phyloP scores from a whole-genome alignment of 208 protist species.

The Crithidia fasciculata region DNA sequence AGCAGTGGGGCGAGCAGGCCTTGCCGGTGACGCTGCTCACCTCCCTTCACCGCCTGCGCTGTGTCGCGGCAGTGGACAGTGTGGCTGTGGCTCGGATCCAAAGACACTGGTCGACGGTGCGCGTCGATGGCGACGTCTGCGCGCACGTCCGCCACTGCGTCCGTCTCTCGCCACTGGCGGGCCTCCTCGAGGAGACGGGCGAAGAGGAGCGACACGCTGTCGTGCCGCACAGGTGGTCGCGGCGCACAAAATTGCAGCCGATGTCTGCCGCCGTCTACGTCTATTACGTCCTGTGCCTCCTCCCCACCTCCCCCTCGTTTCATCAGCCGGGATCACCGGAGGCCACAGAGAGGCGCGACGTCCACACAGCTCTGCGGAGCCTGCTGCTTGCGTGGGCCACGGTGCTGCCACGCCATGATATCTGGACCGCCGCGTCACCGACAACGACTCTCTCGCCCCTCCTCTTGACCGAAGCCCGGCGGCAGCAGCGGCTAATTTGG shows the following conservation, averaged over 20 bases:
- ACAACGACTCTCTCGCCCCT: background rate
- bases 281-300: slow-evolving; percentile 1
- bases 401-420: slow-evolving; percentile 3
- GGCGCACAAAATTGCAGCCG: background rate
- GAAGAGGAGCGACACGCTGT: background rate
- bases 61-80: background rate
- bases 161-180: background rate
- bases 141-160: background rate
- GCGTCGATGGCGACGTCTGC: background rate
- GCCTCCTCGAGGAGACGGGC: background rate
- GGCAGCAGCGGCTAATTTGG: slow-evolving; percentile 10
- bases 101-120: slow-evolving; percentile 7
- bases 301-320: background rate
- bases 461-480: background rate
- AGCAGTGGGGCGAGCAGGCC: slow-evolving; percentile 45
- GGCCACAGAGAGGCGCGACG: background rate
- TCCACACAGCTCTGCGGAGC: background rate
- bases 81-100: slow-evolving; percentile 14
- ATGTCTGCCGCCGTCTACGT: slow-evolving; percentile 11
- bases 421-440: background rate
- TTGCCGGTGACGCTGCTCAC: slow-evolving; percentile 42
- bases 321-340: background rate
- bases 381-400: slow-evolving; percentile 1
- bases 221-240: too few species aligned
- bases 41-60: slow-evolving; percentile 35